Evolutionary conservation across 2,329 filamentous ascomycete species (phyloP).

Genomic region (Trichophyton schoenleinii): DNA sequence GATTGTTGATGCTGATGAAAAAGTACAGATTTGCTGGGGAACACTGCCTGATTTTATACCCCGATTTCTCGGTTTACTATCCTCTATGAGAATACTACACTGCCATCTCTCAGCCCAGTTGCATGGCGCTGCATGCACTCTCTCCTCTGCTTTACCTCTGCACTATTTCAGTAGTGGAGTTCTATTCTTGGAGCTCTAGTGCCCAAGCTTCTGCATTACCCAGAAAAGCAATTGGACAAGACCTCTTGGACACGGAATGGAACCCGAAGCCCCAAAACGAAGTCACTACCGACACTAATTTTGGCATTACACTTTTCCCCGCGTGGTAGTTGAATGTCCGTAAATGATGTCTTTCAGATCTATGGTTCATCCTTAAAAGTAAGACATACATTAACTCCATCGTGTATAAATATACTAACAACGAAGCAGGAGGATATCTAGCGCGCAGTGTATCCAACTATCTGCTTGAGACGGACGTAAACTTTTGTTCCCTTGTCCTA

Average conservation of each 20-base stretch:
- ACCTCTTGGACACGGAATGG: neutral
- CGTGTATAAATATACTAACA: neutral
- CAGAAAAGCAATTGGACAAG: neutral
- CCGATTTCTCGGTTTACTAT: neutral
- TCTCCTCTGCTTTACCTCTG: neutral
- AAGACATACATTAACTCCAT: neutral
- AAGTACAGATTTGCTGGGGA: neutral
- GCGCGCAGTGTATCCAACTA: neutral
- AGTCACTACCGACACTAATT: neutral
- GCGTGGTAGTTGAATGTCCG: neutral
- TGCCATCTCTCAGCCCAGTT: neutral
- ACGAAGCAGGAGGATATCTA: neutral
- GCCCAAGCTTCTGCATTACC: neutral
- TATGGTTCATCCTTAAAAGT: neutral
- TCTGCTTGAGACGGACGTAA: no score
- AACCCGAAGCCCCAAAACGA: neutral
- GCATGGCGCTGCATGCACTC: neutral
- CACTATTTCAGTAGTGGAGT: neutral
- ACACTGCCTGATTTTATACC: slow-evolving; percentile 5
- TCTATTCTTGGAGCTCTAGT: neutral
- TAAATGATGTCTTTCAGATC: neutral
- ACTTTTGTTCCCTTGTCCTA: no score
- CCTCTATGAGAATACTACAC: neutral
- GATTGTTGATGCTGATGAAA: neutral
- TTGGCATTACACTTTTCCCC: neutral